Conservation (phyloP, 2,329 filamentous ascomycete species). For the Rutstroemia sp. region DNA sequence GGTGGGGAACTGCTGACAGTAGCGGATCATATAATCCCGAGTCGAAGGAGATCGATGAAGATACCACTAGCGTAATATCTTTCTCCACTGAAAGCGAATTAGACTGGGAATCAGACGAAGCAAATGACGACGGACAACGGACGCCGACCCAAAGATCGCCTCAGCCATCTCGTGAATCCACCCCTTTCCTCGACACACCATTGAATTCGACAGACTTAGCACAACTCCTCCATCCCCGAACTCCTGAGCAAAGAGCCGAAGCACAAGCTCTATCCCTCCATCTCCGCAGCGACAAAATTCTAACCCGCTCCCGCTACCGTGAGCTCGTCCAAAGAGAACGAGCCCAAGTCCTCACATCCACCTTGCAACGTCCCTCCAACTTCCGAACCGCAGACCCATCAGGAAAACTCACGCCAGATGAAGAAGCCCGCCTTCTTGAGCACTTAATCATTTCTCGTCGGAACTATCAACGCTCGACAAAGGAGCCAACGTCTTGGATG, state of each 20-base stretch:
- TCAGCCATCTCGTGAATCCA: slow-evolving; percentile 43
- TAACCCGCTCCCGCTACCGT: slow-evolving; percentile 76
- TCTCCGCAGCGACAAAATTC: slow-evolving; percentile 59
- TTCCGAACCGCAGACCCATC: slow-evolving; percentile 23
- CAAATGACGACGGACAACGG: slow-evolving; percentile 41
- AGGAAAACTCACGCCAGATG: slow-evolving; percentile 44
- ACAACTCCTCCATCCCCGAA: slow-evolving; percentile 72
- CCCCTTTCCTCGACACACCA: slow-evolving; percentile 53
- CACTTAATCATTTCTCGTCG: slow-evolving; percentile 44
- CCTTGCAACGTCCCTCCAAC: slow-evolving; percentile 31
- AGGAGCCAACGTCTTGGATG: slow-evolving; percentile 47
- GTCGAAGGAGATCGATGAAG: slow-evolving; percentile 51
- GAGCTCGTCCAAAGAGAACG: slow-evolving; percentile 62
- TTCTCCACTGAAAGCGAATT: slow-evolving; percentile 36
- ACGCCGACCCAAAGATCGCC: slow-evolving; percentile 68
- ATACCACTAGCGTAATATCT: slow-evolving; percentile 77
- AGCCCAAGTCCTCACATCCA: slow-evolving; percentile 56
- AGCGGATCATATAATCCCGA: slow-evolving; percentile 69
- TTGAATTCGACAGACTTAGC: slow-evolving; percentile 65
- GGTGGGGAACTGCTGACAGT: slow-evolving; percentile 75
- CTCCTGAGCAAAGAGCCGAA: slow-evolving; percentile 70
- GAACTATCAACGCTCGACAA: slow-evolving; percentile 13
- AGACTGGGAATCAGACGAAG: slow-evolving; percentile 39
- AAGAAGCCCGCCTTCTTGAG: slow-evolving; percentile 54
- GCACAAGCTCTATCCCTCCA: slow-evolving; percentile 76